These are phyloP conservation scores for Aspergillus sp. DNA, from an alignment of 2,329 filamentous ascomycete species.

Conservation along the genomic window DNA sequence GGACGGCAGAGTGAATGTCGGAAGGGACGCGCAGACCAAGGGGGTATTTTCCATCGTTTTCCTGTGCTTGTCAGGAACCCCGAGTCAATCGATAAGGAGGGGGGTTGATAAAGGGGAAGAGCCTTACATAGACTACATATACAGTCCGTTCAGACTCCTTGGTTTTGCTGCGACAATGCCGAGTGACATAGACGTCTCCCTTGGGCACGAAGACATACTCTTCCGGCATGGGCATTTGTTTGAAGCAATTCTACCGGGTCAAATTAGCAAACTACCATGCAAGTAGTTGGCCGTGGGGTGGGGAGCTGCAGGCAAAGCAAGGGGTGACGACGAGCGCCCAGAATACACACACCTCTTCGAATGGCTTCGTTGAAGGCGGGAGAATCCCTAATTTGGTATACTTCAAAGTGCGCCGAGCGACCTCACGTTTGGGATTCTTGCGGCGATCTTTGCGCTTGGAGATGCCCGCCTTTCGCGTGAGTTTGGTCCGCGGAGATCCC, in stretches of 20 bases:
- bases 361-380: conserved; percentile 24
- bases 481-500: conserved; percentile 14
- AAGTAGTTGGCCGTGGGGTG: conserved; percentile 1
- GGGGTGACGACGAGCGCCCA: background rate
- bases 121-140: conserved; percentile 40
- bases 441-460: conserved; percentile 7
- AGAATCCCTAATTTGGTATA: conserved; percentile 16
- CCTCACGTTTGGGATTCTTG: conserved; percentile 1
- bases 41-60: conserved; percentile 29
- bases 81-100: background rate
- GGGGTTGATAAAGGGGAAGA: background rate
- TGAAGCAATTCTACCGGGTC: conserved; percentile 31
- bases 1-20: conserved; percentile 39
- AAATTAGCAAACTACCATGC: conserved; percentile 9
- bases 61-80: conserved; percentile 16
- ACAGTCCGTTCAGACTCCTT: conserved; percentile 31
- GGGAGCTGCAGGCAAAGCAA: background rate
- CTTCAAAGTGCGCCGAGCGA: conserved; percentile 7
- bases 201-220: conserved; percentile 43
- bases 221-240: conserved; percentile 25
- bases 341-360: conserved; percentile 26
- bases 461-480: conserved; percentile 11
- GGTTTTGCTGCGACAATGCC: conserved; percentile 39
- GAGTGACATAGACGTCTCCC: conserved; percentile 45
- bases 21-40: conserved; percentile 47